Conservation (phyloP, 2,329 filamentous ascomycete genomes). For the Ophiosphaerella herpotricha region DNA sequence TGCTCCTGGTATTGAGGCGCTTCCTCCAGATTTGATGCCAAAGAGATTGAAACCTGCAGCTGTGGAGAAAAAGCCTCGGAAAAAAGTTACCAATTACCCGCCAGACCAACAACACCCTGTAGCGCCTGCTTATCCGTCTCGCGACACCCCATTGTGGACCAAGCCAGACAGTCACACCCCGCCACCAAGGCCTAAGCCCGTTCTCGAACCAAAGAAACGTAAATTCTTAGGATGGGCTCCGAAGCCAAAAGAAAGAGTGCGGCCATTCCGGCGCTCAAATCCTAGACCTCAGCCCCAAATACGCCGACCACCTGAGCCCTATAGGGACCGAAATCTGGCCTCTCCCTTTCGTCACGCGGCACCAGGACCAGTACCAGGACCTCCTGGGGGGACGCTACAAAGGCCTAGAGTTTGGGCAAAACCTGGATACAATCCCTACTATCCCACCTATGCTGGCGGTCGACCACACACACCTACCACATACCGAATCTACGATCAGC, state of each 20-base stretch:
- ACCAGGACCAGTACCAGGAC: conserved; percentile 22
- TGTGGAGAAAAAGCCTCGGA: conserved; percentile 10
- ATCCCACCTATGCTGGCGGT: not conserved
- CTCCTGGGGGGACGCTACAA: conserved; percentile 36
- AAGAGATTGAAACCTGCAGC: conserved; percentile 1
- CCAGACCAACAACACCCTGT: conserved; percentile 27
- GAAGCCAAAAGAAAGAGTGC: conserved; percentile 14
- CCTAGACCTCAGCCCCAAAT: not conserved
- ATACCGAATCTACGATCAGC: conserved; percentile 9
- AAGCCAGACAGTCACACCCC: conserved; percentile 22
- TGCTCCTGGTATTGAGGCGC: conserved; percentile 18
- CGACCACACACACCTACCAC: conserved; percentile 3
- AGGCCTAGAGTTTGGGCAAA: conserved; percentile 24
- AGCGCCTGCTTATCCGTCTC: conserved; percentile 29
- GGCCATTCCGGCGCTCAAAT: conserved; percentile 1
- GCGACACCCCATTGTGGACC: conserved; percentile 28
- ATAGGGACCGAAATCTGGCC: conserved; percentile 4
- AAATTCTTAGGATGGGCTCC: conserved; percentile 11
- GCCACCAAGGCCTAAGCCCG: conserved; percentile 9
- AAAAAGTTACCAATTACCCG: conserved; percentile 11
- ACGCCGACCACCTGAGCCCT: conserved; percentile 1
- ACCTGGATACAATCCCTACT: conserved; percentile 9
- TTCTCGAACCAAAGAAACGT: conserved; percentile 12
- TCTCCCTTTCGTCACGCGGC: conserved; percentile 28
- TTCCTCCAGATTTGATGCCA: conserved; percentile 8